Evolutionary conservation across 1,284 basidiomycete genomes (phyloP).

Genomic region (Puccinia novopanici): DNA sequence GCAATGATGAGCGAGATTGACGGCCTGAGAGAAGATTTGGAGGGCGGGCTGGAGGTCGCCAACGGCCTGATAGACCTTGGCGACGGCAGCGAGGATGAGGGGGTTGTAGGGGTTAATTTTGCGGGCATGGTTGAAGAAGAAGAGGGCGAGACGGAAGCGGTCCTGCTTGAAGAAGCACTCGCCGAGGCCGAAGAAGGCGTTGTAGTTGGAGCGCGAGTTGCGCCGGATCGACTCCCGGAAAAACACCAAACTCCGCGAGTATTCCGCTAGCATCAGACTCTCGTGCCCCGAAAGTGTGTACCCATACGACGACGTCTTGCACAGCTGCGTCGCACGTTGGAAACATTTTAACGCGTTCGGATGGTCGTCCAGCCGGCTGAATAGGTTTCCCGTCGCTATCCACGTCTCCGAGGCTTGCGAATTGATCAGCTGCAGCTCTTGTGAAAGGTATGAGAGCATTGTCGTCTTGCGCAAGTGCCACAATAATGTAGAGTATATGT

Average conservation of each 20-base stretch:
- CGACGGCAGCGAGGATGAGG: conserved; percentile 83
- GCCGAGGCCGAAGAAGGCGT: conserved; percentile 97
- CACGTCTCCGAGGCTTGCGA: conserved; percentile 76
- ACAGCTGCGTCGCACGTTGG: conserved; percentile 68
- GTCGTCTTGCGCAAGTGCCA: conserved; percentile 85
- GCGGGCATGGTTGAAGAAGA: conserved; percentile 85
- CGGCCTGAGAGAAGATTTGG: conserved; percentile 73
- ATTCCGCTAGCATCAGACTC: conserved; percentile 82
- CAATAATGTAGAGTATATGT: conserved; percentile 85
- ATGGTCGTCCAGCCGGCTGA: conserved; percentile 86
- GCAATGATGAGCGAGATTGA: conserved; percentile 73
- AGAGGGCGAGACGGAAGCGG: conserved; percentile 84
- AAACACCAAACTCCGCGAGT: conserved; percentile 81
- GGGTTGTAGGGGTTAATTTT: conserved; percentile 88
- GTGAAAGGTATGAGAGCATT: conserved; percentile 81
- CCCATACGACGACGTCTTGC: conserved; percentile 65
- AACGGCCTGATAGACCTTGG: conserved; percentile 78
- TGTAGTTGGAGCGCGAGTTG: conserved; percentile 80
- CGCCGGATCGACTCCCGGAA: conserved; percentile 84
- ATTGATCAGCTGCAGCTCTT: conserved; percentile 79
- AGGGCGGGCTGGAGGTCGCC: conserved; percentile 73
- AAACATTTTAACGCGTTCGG: conserved; percentile 88
- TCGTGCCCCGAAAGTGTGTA: conserved; percentile 93
- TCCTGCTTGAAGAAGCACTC: conserved; percentile 88
- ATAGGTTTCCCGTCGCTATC: conserved; percentile 91